Evolutionary conservation across 192 early-diverging fungal genomes (phyloP).

Genomic region (Coemansia sp.): DNA sequence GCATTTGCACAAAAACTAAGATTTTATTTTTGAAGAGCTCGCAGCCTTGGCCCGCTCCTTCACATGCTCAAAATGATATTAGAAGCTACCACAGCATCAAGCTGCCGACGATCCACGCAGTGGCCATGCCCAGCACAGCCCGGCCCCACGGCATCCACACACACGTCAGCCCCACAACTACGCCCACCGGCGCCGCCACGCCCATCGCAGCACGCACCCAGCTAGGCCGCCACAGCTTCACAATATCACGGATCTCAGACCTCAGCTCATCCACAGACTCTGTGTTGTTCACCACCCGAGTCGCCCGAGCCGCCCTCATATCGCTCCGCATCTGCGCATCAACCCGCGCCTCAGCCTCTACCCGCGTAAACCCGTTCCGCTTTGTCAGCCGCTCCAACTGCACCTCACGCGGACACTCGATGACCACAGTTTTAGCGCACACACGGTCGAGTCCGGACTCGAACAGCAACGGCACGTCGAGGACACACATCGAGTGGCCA

Average conservation of each 20-base stretch:
- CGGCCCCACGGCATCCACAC: constrained; percentile 20
- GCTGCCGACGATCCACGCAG: constrained; percentile 23
- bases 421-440: constrained; percentile 72
- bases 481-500: constrained; percentile 68
- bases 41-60: no score
- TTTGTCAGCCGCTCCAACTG: constrained; percentile 74
- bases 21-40: no score
- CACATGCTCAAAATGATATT: no score
- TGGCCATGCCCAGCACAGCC: constrained; percentile 27
- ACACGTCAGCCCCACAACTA: constrained; percentile 26
- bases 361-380: constrained; percentile 62
- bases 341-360: constrained; percentile 70
- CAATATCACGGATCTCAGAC: constrained; percentile 17
- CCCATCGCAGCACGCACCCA: constrained; percentile 17
- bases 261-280: constrained; percentile 56
- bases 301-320: constrained; percentile 74
- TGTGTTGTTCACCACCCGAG: constrained; percentile 85
- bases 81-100: background rate
- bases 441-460: constrained; percentile 77
- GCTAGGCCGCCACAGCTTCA: constrained; percentile 33
- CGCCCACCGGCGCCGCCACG: constrained; percentile 36
- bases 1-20: constrained; percentile 54
- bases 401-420: constrained; percentile 67
- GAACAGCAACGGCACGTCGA: constrained; percentile 93
- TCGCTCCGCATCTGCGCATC: constrained; percentile 80